Conservation (phyloP, 495 filamentous ascomycete genomes). For the Neurospora sp. region DNA sequence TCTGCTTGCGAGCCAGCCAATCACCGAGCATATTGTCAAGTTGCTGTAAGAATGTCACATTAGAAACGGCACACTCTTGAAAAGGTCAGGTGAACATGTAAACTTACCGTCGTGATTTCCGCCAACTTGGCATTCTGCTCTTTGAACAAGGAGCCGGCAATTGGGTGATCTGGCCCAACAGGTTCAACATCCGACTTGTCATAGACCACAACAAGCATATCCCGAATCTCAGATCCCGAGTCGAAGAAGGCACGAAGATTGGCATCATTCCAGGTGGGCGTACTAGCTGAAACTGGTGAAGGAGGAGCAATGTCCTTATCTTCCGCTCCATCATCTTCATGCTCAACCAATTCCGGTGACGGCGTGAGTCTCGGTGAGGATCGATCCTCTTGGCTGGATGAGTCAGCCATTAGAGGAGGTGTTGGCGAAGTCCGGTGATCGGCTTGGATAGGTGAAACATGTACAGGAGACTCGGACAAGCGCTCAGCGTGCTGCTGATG, state of each 20-base stretch:
- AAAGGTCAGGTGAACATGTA: neutral
- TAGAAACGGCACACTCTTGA: conserved; percentile 6
- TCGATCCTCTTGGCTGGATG: conserved; percentile 52
- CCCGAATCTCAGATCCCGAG: conserved; percentile 80
- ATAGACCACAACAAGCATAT: conserved; percentile 83
- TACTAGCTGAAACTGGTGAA: conserved; percentile 31
- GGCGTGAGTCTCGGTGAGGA: conserved; percentile 56
- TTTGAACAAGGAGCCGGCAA: conserved; percentile 69
- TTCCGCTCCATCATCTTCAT: conserved; percentile 29
- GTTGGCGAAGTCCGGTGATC: conserved; percentile 27
- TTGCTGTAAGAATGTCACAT: conserved; percentile 35
- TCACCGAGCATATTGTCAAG: conserved; percentile 79
- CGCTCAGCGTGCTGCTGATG: conserved; percentile 33
- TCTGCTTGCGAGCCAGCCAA: conserved; percentile 62
- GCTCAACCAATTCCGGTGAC: conserved; percentile 56
- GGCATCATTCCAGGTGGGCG: conserved; percentile 70
- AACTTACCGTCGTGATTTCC: conserved; percentile 67
- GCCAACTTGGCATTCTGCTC: conserved; percentile 73
- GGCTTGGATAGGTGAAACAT: conserved; percentile 50
- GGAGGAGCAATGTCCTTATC: conserved; percentile 36
- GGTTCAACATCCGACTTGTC: conserved; percentile 75
- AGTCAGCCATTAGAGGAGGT: conserved; percentile 54
- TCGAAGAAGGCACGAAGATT: conserved; percentile 83
- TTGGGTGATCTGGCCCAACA: conserved; percentile 69
- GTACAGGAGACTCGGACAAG: conserved; percentile 68